Evolutionary conservation across 441 rosid species (phyloP), one percentile per base, ranked within the genome.

Genomic region (Biscutella laevigata): DNA sequence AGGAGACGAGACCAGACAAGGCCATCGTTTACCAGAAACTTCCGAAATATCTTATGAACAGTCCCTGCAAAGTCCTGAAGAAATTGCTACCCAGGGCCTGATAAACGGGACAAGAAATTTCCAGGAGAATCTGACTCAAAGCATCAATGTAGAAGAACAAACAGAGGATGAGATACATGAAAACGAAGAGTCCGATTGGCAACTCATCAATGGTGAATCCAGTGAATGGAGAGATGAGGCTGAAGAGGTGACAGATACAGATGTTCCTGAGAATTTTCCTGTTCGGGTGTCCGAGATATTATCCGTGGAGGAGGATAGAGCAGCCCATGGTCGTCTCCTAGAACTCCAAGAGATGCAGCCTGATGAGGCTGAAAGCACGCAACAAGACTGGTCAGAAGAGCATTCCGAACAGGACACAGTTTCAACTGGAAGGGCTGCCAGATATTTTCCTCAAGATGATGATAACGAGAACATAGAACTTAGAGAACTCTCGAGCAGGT

Each of bases 401-500:
- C 72, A 80, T 73, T 70, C 78, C 56, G 72, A 76, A 62, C 73
- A 52, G 40, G 81, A 69, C 42, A 68, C 67, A 30, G 64, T 64
- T 69, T 54, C 80, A 3, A 55, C 46, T 39, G 80, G 68, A 53
- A 85, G 86, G 69, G 44, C 66, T 37, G 68, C 62, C 63, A 34
- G 76, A 37, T 76, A 70, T 66, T 77, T 80, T 75, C 54, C 70
- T 21, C 73, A 67, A 13, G 89, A 77, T 41, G 89, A 83, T 57
- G 88, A 76, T 59, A 75, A 79, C 57, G 91, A 75, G 22, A 77
- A 63, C 63, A 53, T 33, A 53, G 98, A 91, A 66, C 80, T 91
- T 50, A 77, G 95, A 76, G 94, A 91, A 61, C 84, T 91, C 34
- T 57, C 80, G 14, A 82, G 76, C 75, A 85, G 98, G 98, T 88